Evolutionary conservation across 257 asterid species (phyloP), one percentile per base, ranked within the genome.

Genomic region (Gentiana dahurica): DNA sequence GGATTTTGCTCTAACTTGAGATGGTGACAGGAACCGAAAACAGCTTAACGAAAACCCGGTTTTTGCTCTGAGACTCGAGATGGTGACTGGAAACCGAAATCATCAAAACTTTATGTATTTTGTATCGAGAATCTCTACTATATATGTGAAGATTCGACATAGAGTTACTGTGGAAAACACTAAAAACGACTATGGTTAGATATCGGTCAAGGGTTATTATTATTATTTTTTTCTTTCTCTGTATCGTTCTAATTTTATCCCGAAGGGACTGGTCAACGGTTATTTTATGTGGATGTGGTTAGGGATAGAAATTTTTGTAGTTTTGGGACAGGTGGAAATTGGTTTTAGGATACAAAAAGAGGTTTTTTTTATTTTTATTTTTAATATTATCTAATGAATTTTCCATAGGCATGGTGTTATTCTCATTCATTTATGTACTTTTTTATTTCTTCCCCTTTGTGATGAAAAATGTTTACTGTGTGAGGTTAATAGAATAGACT

Each of bases 221-320:
- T 24, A 24, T 24, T 24, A 24, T 24, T 24, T 0, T 24, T 54
- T 41, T 34, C 53, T 47, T 48, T 24, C 32, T 51, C 58, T 50
- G 5, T 36, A 58, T 43, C 52, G 24, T 24, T 24, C 24, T 24
- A 24, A 24, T 24, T 24, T 24, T 24, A 24, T 24, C 24, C 24
- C 24, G 24, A 24, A 24, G 24, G 24, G 24, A 24, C 24, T 1
- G 24, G 24, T 24, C 57, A 59, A 52, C 55, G 56, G 54, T 47
- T 37, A 47, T 59, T 8, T 34, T 51, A 12, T 39, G n/a, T 36
- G 45, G 59, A 2, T 57, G 60, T 41, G 58, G 71, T 0, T 60
- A 64, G 24, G 55, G 60, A 55, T 58, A 65, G 71, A 84, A 74
- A 75, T 81, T 86, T 75, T 79, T 66, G 94, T 81, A 84, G 94